Evolutionary conservation across 371 early-diverging fungal species (phyloP), one percentile per base, ranked within the genome.

Genomic region (Rhizopus microsporus): DNA sequence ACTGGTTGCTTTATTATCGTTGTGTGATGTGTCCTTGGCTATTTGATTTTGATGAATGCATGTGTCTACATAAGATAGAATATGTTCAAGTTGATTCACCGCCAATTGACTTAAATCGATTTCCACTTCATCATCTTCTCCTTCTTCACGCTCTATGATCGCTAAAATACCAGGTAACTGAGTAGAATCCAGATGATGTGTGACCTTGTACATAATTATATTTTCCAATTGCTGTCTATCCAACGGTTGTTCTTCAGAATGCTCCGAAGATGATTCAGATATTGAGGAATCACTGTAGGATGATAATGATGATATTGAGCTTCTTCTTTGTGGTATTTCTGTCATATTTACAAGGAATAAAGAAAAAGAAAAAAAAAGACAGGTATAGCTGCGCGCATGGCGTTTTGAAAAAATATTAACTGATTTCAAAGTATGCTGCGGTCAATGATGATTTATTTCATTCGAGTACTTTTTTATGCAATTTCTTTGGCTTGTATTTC

Each of bases 101-200:
- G 55, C 47, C 13, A 72, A 47, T 30, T 51, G 49, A 16, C 57
- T 51, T 5, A 72, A 35, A 60, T 72, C 68, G 44, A 68, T 62
- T 31, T 72, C 72, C 2, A 68, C 51, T 47, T 72, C 72, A 13
- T 64, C 68, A 5, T 51, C 54, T 17, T 63, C 51, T 7, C 56
- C 59, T 51, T 46, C 45, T 49, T 37, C 38, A 8, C 49, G 46
- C 29, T 57, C 48, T 9, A 68, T 58, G 13, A 68, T 62, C 12
- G 60, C 53, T n/a, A 72, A 31, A 42, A 68, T 65, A 7, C 68
- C 72, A 57, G 66, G 66, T 7, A 68, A 39, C 7, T 68, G 62
- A 10, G 61, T 57, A 23, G 62, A 39, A 35, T 71, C 65, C 13
- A 71, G 31, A 15, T 68, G 59, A 8, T 64, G 49, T 10, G 65